Evolutionary conservation across 1,284 basidiomycete genomes (phyloP).

Genomic region (Fomitopsis schrenkii): DNA sequence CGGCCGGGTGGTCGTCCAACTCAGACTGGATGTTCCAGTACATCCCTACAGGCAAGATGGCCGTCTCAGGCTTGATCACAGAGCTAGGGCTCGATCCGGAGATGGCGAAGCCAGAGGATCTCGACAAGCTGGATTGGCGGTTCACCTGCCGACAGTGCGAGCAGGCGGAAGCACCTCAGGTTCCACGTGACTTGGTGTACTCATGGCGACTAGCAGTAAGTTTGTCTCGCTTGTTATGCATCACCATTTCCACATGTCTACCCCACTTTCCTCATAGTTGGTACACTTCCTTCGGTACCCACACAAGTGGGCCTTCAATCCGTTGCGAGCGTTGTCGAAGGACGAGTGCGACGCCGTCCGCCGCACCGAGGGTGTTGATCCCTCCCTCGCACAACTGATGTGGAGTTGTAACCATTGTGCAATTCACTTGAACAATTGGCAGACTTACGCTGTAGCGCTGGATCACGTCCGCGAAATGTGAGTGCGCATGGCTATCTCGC

Average conservation of each 20-base stretch:
- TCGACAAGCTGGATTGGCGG: background rate
- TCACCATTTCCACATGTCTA: too few relatives aligned
- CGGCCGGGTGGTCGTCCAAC: background rate
- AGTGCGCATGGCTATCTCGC: background rate
- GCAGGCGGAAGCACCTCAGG: background rate
- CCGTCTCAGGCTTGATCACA: background rate
- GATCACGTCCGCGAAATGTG: background rate
- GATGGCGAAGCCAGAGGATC: background rate
- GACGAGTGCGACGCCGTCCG: background rate
- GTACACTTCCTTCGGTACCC: background rate
- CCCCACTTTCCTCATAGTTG: background rate
- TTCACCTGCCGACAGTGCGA: background rate
- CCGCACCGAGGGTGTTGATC: background rate
- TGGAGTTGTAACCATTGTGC: background rate
- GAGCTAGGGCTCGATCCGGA: background rate
- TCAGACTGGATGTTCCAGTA: background rate
- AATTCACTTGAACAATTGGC: background rate
- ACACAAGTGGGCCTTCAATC: background rate
- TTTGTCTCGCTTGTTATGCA: background rate
- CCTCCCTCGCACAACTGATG: background rate
- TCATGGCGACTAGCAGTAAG: background rate
- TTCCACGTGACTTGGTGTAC: background rate
- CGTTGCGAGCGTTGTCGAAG: background rate
- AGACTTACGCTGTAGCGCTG: background rate
- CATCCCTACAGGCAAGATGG: background rate